phyloP scores from a whole-genome alignment of 2,329 filamentous ascomycete species.

The Grosmannia clavigera region DNA sequence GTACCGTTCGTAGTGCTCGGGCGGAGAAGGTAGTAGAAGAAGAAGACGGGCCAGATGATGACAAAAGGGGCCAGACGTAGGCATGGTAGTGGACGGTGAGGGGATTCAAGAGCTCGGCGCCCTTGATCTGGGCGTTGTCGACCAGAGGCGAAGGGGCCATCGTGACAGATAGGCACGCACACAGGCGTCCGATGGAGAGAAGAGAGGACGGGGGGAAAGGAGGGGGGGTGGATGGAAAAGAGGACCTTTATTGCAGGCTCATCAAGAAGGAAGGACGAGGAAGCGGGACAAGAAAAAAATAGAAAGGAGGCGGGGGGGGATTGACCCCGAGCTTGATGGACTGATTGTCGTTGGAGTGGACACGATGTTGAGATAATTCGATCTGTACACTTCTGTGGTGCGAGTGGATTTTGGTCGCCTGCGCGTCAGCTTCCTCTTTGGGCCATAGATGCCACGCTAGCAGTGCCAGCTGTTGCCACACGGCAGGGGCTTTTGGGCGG shows the following conservation, averaged over 20 bases:
- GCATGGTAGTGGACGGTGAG: conserved; percentile 69
- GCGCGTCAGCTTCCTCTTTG: conserved; percentile 7
- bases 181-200: too few species aligned
- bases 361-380: not conserved
- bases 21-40: conserved; percentile 77
- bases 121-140: conserved; percentile 79
- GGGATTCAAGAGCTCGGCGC: conserved; percentile 78
- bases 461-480: not conserved
- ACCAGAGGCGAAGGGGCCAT: conserved; percentile 49
- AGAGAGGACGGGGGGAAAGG: not conserved
- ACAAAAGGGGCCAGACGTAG: conserved; percentile 90
- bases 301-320: not conserved
- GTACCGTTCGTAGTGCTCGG: conserved; percentile 77
- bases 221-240: too few species aligned
- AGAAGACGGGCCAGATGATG: conserved; percentile 83
- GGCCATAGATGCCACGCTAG: not conserved
- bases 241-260: not conserved
- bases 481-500: not conserved
- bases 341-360: not conserved
- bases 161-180: not conserved
- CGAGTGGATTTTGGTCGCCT: not conserved
- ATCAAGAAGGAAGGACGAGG: not conserved
- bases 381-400: not conserved
- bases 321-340: not conserved
- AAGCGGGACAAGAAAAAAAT: not conserved